Evolutionary conservation across 371 early-diverging fungal species (phyloP).

Genomic region (Mucor indicus): DNA sequence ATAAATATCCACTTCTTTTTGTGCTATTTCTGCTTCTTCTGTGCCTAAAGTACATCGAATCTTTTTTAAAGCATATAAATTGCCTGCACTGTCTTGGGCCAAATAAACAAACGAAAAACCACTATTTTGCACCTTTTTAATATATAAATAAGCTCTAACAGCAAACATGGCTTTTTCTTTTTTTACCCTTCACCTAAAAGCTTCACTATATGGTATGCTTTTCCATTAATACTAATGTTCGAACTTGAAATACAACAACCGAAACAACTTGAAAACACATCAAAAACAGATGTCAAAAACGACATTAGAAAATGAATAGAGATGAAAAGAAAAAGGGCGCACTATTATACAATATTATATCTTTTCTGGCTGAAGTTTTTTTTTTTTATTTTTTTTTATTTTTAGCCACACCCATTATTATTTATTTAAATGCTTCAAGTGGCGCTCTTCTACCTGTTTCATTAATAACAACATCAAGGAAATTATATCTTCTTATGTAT

Average conservation of each 20-base stretch:
- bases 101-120: constrained; percentile 77
- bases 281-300: constrained; percentile 11
- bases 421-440: constrained; percentile 3
- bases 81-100: constrained; percentile 57
- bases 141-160: background rate
- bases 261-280: constrained; percentile 6
- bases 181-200: constrained; percentile 64
- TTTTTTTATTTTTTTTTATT: too few species aligned
- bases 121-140: constrained; percentile 20
- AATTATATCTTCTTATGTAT: constrained; percentile 18
- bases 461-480: constrained; percentile 11
- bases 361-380: too few species aligned
- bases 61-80: constrained; percentile 67
- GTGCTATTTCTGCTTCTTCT: constrained; percentile 50
- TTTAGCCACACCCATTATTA: too few species aligned
- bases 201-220: constrained; percentile 61
- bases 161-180: background rate
- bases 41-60: constrained; percentile 65
- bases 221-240: constrained; percentile 63
- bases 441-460: constrained; percentile 6
- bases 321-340: too few species aligned
- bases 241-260: constrained; percentile 51
- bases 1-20: constrained; percentile 64
- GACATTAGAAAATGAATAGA: too few species aligned
- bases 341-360: too few species aligned